Base-by-base conservation (phyloP, 331 rosid genomes). In the Erythrophleum ivorense region DNA sequence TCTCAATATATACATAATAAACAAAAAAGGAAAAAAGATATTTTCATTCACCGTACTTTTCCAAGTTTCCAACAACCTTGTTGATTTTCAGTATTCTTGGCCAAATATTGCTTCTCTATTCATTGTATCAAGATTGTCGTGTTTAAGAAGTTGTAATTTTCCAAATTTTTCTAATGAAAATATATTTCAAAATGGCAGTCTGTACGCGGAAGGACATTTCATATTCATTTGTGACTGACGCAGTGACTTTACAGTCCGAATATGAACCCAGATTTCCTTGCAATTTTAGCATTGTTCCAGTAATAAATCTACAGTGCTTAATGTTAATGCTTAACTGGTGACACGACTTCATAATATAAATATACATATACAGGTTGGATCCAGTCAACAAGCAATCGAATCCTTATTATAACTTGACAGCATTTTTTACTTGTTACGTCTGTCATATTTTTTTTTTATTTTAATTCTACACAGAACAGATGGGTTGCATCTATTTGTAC, bases 191-290 rank as follows among this genome's bases (percentile, higher is more conserved):
- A 76, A 31, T 60, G 64, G 72, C 53, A n/a, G 63, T 55, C 33
- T 49, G 12, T 36, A 5, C 0, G 73, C 12, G 5, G 55, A 40
- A 9, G 59, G 12, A 43, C 33, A 48, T 46, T 55, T 60, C 74
- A 46, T 78, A 3, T 9, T 67, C 31, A 18, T 40, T 40, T 40
- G 36, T 57, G 46, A 18, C 48, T 11, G 73, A 18, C 19, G 50
- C 60, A 10, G 19, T 78, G 81, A 67, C 83, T 81, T 40, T 68
- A 48, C 65, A 9, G n/a, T 78, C 50, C 69, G 4, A 29, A 68
- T 34, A 57, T 13, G 34, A 78, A 38, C 21, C 57, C 14, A 13
- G 36, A 18, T 19, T n/a, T 34, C 19, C 29, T 29, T 7, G 52
- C 33, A 38, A 24, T 69, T 81, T 72, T 45, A 66, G 68, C 38